Base-by-base conservation (phyloP, 1,284 basidiomycete species). In the Porphyrellus sp. region DNA sequence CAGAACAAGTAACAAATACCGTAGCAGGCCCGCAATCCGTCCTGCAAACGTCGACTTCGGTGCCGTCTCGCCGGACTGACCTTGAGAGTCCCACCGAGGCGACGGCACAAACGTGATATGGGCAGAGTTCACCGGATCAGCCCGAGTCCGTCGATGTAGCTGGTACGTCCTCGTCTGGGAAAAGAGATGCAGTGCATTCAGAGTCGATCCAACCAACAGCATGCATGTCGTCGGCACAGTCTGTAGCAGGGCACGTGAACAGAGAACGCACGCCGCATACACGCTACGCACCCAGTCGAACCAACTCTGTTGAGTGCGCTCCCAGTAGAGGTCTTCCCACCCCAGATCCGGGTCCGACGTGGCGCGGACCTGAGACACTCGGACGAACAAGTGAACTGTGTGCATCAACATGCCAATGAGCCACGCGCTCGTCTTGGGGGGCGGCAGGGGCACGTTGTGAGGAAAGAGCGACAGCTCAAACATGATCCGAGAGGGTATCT, bases 381-480 rank as follows among this genome's bases (percentile, higher is more conserved):
- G 77, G 31, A 86, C 73, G 61, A 75, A 80, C 46, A 89, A 76
- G 63, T 91, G 84, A 7, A 86, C 50, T 39, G 83, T 71, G 61
- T 91, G 88, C 68, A 87, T 72, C 28, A 70, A 54, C 12, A 79
- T 80, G 24, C 85, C 89, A 31, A 87, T 62, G n/a, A 86, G 74
- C 61, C 76, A 77, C 13, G 85, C 89, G 24, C 80, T 80, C 2
- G 79, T 85, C 58, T 77, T 78, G 15, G 83, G 77, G 23, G 79
- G 70, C 1, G 89, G 89, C 1, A 88, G 70, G 5, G 87, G 86
- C 21, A 91, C 59, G 62, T 90, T 89, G 60, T 86, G 74, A 25
- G 88, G 88, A 65, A 91, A 88, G 45, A 88, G 74, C 9, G 83
- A 80, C 21, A 88, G 76, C 62, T 90, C 80, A 62, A 89, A 89